These are phyloP conservation scores for Eucalyptus curtisii DNA, from an alignment of 345 rosid species.

Conservation along the genomic window DNA sequence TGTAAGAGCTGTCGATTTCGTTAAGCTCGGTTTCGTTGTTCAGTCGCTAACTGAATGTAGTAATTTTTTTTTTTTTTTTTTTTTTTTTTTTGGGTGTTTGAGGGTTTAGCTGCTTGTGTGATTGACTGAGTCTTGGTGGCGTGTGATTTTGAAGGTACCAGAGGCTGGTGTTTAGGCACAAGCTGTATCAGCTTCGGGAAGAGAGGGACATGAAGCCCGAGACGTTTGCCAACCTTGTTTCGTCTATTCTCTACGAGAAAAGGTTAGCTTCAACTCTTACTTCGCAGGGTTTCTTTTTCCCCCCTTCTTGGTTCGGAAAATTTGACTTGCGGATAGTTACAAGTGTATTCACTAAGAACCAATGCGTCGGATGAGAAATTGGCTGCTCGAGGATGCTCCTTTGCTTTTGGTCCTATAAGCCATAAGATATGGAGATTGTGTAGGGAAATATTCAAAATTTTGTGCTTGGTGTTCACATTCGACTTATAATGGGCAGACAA, in stretches of 20 bases:
- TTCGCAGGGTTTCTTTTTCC: neutral
- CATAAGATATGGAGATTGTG: neutral
- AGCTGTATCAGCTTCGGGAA: slow-evolving; percentile 80
- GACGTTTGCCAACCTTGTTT: slow-evolving; percentile 91
- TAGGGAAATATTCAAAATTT: neutral
- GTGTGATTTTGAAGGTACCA: slow-evolving; percentile 54
- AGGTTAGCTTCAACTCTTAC: slow-evolving; percentile 26
- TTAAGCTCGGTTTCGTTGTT: neutral
- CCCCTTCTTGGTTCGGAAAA: neutral
- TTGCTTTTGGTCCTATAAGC: neutral
- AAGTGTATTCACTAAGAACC: neutral
- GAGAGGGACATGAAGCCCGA: slow-evolving; percentile 99
- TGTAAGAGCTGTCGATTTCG: slow-evolving; percentile 16
- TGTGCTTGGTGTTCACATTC: neutral
- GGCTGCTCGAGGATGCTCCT: neutral
- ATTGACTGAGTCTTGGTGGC: neutral
- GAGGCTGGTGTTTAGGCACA: slow-evolving; percentile 82
- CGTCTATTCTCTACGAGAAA: slow-evolving; percentile 91
- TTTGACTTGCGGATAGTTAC: neutral
- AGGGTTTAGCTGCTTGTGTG: neutral
- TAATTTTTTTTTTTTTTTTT: neutral
- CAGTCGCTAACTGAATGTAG: neutral
- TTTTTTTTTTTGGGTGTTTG: neutral
- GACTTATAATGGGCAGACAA: neutral
- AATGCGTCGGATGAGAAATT: neutral